Evolutionary conservation across 2,329 filamentous ascomycete genomes (phyloP).

Genomic region (Penicillium brevicompactum): DNA sequence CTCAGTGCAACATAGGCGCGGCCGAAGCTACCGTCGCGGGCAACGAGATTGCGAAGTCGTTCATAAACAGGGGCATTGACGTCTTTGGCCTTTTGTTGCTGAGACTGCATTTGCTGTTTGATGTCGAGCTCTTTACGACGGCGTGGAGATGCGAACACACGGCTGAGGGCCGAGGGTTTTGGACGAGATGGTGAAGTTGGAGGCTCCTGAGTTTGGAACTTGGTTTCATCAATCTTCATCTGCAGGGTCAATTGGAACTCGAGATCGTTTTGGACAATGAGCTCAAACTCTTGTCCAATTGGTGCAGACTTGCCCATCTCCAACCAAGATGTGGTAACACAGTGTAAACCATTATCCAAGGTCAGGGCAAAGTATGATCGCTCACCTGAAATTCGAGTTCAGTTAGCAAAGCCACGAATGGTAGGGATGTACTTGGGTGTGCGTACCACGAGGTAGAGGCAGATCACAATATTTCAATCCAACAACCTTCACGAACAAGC

Average conservation of each 20-base stretch:
- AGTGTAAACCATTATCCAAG: constrained; percentile 96
- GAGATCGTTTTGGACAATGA: constrained; percentile 95
- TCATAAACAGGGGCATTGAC: constrained; percentile 69
- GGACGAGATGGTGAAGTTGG: constrained; percentile 64
- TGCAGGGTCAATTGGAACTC: constrained; percentile 98
- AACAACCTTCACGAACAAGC: constrained; percentile 98
- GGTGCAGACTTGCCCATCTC: constrained; percentile 89
- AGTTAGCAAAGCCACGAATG: constrained; percentile 25
- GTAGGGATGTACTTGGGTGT: background rate
- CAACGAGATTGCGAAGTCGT: constrained; percentile 80
- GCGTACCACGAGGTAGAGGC: constrained; percentile 83
- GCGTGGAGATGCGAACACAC: constrained; percentile 90
- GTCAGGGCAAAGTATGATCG: constrained; percentile 93
- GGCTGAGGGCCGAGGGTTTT: constrained; percentile 87
- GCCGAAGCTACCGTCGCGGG: constrained; percentile 89
- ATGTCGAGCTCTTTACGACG: constrained; percentile 94
- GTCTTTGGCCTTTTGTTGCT: constrained; percentile 69
- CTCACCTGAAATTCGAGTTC: constrained; percentile 63
- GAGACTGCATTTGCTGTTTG: constrained; percentile 78
- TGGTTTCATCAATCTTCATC: constrained; percentile 85
- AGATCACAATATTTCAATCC: constrained; percentile 90
- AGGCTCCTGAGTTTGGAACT: constrained; percentile 53
- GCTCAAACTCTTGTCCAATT: constrained; percentile 96
- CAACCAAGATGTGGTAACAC: constrained; percentile 93
- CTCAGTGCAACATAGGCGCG: constrained; percentile 92